phyloP scores from a whole-genome alignment of 1,284 basidiomycete genomes.

The Trichosporon asahii region DNA sequence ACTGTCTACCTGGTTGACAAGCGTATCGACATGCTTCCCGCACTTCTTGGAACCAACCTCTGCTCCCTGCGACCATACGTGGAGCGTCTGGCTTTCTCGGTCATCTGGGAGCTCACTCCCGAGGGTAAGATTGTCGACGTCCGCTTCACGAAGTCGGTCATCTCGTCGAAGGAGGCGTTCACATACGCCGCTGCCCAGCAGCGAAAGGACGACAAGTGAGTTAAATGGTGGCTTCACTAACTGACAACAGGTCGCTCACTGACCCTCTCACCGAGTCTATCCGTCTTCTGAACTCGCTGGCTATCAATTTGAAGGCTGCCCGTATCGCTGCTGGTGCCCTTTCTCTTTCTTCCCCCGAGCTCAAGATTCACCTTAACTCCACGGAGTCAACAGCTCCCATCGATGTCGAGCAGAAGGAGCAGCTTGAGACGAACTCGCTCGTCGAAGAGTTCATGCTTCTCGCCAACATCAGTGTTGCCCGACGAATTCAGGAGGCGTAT shows the following conservation, averaged over 20 bases:
- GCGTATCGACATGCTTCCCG: slow-evolving; percentile 97
- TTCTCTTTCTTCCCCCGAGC: slow-evolving; percentile 95
- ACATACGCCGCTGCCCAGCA: slow-evolving; percentile 96
- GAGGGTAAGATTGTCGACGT: slow-evolving; percentile 87
- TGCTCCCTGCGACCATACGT: slow-evolving; percentile 92
- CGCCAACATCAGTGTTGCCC: slow-evolving; percentile 91
- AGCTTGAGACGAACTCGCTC: slow-evolving; percentile 89
- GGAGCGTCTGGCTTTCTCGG: slow-evolving; percentile 91
- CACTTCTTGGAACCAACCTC: slow-evolving; percentile 89
- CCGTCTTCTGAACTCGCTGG: slow-evolving; percentile 82
- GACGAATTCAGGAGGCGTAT: slow-evolving; percentile 88
- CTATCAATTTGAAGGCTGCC: slow-evolving; percentile 76
- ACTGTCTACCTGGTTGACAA: slow-evolving; percentile 99
- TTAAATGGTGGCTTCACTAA: slow-evolving; percentile 18
- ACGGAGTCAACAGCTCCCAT: slow-evolving; percentile 91
- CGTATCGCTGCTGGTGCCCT: slow-evolving; percentile 93
- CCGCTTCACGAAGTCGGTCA: slow-evolving; percentile 92
- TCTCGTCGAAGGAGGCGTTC: slow-evolving; percentile 93
- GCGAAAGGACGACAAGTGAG: slow-evolving; percentile 85
- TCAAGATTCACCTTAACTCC: slow-evolving; percentile 92
- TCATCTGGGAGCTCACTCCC: slow-evolving; percentile 87
- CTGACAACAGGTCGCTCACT: slow-evolving; percentile 59
- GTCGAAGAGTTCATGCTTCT: slow-evolving; percentile 99
- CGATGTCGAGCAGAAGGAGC: slow-evolving; percentile 94
- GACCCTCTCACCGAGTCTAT: slow-evolving; percentile 87